Conservation (phyloP, 148 eudicot species). For the Rhododendron ferrugineum region DNA sequence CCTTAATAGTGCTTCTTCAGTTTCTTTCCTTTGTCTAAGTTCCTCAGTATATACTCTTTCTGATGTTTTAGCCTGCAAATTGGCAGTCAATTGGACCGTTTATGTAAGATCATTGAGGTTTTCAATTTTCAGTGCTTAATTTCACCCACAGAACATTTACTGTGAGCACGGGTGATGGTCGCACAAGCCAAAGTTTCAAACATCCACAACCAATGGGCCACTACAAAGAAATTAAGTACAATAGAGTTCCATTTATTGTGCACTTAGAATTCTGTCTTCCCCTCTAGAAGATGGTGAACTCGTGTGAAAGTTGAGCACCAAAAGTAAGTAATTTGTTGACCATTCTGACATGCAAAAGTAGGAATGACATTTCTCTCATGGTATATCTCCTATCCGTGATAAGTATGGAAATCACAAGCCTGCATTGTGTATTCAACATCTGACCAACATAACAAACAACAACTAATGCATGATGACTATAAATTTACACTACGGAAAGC, state of each 20-base stretch:
- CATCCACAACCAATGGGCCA: neutral
- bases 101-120: neutral
- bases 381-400: neutral
- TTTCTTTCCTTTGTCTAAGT: constrained; percentile 43
- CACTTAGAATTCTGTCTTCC: neutral
- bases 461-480: neutral
- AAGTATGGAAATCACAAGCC: neutral
- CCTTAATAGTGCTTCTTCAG: constrained; percentile 45
- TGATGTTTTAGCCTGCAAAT: constrained; percentile 28
- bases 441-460: neutral
- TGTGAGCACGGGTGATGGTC: neutral
- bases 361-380: neutral
- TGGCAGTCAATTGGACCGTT: neutral
- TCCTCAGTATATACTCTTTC: constrained; percentile 53
- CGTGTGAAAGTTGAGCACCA: neutral
- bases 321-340: neutral
- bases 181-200: neutral
- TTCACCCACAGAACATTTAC: neutral
- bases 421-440: neutral
- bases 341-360: neutral
- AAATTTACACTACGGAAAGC: constrained; percentile 55
- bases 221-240: neutral
- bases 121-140: neutral
- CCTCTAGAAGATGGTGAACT: neutral
- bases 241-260: neutral